A percentile compares a stretch with the other conserved stretches of the same genome.
Conservation (phyloP, 768 basidiomycete species). For the Tulasnella sp. region DNA sequence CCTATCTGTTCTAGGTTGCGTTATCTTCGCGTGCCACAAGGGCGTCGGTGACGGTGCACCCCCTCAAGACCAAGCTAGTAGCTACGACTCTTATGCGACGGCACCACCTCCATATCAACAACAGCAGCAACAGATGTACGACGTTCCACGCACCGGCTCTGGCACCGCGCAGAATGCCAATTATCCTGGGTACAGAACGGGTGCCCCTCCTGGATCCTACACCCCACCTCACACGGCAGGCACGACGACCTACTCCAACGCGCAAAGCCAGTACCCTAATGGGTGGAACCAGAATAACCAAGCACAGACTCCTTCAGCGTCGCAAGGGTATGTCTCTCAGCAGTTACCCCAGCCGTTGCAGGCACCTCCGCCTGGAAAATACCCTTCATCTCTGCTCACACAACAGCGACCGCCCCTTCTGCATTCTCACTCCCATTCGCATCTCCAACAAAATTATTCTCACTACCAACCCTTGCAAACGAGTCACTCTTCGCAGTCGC, state of each 20-base stretch:
- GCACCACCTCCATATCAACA: neutral
- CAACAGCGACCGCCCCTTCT: neutral
- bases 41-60: constrained; percentile 25
- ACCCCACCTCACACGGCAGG: neutral
- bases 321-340: neutral
- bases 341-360: neutral
- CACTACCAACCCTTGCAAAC: neutral
- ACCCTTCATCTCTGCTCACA: neutral
- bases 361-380: neutral
- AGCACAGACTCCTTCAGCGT: no score
- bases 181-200: no score
- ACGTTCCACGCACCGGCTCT: constrained; percentile 4
- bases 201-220: no score
- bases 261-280: no score
- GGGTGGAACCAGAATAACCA: no score
- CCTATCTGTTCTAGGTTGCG: constrained; percentile 23
- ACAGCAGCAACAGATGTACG: neutral
- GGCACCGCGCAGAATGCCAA: no score
- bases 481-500: neutral
- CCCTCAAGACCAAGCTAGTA: constrained; percentile 24
- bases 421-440: neutral
- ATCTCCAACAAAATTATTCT: neutral
- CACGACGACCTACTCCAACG: neutral
- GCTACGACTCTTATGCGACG: neutral
- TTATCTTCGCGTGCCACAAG: constrained; percentile 34